Evolutionary conservation across 2,329 filamentous ascomycete species (phyloP).

Genomic region (Graphilbum fragrans): DNA sequence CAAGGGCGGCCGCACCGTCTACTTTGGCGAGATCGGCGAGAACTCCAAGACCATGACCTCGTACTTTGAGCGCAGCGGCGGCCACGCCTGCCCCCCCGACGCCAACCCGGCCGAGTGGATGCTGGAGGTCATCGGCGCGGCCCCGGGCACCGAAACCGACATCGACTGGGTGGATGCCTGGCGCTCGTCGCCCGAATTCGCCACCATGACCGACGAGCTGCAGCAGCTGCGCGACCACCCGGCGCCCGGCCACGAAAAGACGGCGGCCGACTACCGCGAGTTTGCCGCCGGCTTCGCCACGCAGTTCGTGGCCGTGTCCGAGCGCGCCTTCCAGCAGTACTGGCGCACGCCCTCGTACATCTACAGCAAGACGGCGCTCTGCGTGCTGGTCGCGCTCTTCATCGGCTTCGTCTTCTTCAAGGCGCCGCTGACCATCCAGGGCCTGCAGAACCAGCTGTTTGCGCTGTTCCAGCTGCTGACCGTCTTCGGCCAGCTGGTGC

Average conservation of each 20-base stretch:
- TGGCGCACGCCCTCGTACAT: constrained; percentile 86
- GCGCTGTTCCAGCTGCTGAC: constrained; percentile 74
- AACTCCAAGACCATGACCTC: constrained; percentile 55
- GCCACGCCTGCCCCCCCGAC: constrained; percentile 47
- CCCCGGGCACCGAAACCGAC: constrained; percentile 50
- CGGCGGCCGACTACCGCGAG: constrained; percentile 45
- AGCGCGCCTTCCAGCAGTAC: constrained; percentile 69
- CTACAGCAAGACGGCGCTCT: constrained; percentile 67
- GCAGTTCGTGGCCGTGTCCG: constrained; percentile 56
- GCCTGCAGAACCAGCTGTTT: constrained; percentile 79
- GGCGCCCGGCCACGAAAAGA: constrained; percentile 17
- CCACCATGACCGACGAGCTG: constrained; percentile 42
- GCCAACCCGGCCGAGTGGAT: constrained; percentile 80
- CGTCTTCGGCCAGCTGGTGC: constrained; percentile 67
- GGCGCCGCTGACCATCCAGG: constrained; percentile 59
- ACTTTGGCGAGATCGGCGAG: constrained; percentile 62
- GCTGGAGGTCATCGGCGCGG: constrained; percentile 50
- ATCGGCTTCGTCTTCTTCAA: constrained; percentile 74
- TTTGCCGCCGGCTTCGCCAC: constrained; percentile 64
- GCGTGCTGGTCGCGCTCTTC: constrained; percentile 54
- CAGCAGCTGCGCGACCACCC: constrained; percentile 41
- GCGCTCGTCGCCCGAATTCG: constrained; percentile 45
- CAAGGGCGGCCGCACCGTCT: constrained; percentile 64
- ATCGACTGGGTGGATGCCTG: constrained; percentile 54
- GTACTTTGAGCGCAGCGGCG: constrained; percentile 68